phyloP scores from a whole-genome alignment of 768 basidiomycete species.

The Serendipita sp. region DNA sequence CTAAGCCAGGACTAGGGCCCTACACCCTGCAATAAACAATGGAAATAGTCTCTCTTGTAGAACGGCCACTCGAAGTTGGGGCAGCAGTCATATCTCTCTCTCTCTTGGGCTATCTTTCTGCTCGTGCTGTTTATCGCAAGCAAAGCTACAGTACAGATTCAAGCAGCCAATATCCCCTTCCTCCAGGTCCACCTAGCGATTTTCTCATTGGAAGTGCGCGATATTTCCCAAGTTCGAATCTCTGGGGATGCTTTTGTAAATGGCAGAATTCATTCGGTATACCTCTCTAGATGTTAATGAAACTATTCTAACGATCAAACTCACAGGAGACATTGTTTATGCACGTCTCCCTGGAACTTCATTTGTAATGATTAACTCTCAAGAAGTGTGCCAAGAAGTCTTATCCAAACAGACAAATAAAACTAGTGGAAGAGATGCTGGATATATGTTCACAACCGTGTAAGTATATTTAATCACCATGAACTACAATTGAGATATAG shows the following conservation, averaged over 20 bases:
- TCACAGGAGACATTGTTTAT: constrained; percentile 13
- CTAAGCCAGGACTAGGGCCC: no score
- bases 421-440: constrained; percentile 10
- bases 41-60: no score
- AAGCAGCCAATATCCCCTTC: background rate
- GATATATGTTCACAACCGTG: constrained; percentile 4
- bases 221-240: constrained; percentile 10
- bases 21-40: no score
- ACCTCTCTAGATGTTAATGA: background rate
- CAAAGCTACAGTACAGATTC: no score
- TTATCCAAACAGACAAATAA: constrained; percentile 12
- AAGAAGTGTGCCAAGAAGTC: constrained; percentile 9
- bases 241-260: background rate
- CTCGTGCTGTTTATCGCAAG: no score
- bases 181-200: constrained; percentile 14
- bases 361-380: constrained; percentile 12
- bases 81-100: no score
- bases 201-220: constrained; percentile 13
- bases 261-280: constrained; percentile 9
- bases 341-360: constrained; percentile 12
- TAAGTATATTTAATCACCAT: background rate
- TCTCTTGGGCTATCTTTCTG: no score
- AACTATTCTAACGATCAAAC: background rate
- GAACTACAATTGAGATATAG: background rate
- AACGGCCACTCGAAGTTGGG: no score